A percentile compares a stretch with the other conserved stretches of the same genome.
Conservation (phyloP, 371 early-diverging fungal species). For the Mucor plumbeus region DNA sequence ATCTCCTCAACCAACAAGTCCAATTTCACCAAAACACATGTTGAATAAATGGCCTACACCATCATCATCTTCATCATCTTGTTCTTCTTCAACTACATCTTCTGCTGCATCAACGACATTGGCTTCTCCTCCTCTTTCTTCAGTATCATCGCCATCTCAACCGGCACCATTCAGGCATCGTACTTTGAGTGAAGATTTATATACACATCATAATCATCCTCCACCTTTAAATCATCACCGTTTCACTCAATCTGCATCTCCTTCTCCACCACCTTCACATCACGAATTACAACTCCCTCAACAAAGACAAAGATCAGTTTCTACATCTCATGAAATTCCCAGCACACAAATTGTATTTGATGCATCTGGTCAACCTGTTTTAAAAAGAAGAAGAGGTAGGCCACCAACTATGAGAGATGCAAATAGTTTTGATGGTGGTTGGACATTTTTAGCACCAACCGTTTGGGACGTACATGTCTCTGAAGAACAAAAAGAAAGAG, state of each 20-base stretch:
- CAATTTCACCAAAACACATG: slow-evolving; percentile 1
- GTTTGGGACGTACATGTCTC: slow-evolving; percentile 46
- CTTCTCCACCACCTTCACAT: not conserved
- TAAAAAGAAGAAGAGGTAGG: slow-evolving; percentile 49
- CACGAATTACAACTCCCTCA: not conserved
- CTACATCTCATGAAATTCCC: slow-evolving; percentile 21
- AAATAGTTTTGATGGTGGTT: slow-evolving; percentile 34
- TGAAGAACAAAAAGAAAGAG: slow-evolving; percentile 19
- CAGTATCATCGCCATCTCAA: slow-evolving; percentile 10
- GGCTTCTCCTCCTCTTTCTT: slow-evolving; percentile 1
- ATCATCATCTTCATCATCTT: not conserved
- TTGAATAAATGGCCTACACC: slow-evolving; percentile 1
- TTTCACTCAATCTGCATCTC: not conserved
- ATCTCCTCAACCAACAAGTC: slow-evolving; percentile 25
- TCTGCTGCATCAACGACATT: slow-evolving; percentile 8
- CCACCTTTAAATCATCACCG: not conserved
- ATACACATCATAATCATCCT: not conserved
- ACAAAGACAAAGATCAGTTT: slow-evolving; percentile 9
- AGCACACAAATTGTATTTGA: slow-evolving; percentile 23
- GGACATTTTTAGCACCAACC: slow-evolving; percentile 53
- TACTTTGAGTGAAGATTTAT: slow-evolving; percentile 2
- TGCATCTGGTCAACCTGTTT: slow-evolving; percentile 36
- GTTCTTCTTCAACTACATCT: slow-evolving; percentile 10
- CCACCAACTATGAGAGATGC: slow-evolving; percentile 39
- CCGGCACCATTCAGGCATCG: not conserved